Evolutionary conservation across 768 basidiomycete genomes (phyloP).

Genomic region (Mycena albidolilacea): DNA sequence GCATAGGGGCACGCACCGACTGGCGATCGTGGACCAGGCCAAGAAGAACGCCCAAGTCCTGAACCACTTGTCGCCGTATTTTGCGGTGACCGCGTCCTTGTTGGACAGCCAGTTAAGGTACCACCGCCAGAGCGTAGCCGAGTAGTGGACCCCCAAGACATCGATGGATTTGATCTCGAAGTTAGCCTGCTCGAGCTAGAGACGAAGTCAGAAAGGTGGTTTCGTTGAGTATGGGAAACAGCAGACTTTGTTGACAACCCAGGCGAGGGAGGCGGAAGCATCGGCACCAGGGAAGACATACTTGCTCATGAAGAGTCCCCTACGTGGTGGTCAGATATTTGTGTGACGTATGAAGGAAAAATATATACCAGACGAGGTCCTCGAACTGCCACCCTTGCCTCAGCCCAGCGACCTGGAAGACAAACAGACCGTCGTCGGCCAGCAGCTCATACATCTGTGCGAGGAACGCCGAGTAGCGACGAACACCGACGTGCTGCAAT

Average conservation of each 20-base stretch:
- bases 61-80: constrained; percentile 96
- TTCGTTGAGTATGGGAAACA: neutral
- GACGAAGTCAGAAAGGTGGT: neutral
- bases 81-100: constrained; percentile 88
- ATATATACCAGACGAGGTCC: constrained; percentile 89
- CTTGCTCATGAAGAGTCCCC: constrained; percentile 98
- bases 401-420: constrained; percentile 97
- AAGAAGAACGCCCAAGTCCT: constrained; percentile 98
- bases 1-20: constrained; percentile 63
- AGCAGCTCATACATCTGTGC: constrained; percentile 93
- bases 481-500: constrained; percentile 90
- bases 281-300: constrained; percentile 99
- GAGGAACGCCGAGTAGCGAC: constrained; percentile 91
- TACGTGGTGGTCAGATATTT: constrained; percentile 42
- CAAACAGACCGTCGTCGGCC: constrained; percentile 94
- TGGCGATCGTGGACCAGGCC: constrained; percentile 89
- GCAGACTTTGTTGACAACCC: constrained; percentile 81
- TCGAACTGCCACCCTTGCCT: constrained; percentile 98
- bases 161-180: constrained; percentile 98
- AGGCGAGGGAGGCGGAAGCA: constrained; percentile 94
- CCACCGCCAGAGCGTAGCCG: constrained; percentile 91
- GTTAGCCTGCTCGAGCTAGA: constrained; percentile 87
- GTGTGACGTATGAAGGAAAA: neutral
- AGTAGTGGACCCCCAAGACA: constrained; percentile 97
- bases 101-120: constrained; percentile 98